A percentile compares a stretch with the other conserved stretches of the same genome.
Conservation (phyloP, 208 protist species). For the Porcisia hertigi region DNA sequence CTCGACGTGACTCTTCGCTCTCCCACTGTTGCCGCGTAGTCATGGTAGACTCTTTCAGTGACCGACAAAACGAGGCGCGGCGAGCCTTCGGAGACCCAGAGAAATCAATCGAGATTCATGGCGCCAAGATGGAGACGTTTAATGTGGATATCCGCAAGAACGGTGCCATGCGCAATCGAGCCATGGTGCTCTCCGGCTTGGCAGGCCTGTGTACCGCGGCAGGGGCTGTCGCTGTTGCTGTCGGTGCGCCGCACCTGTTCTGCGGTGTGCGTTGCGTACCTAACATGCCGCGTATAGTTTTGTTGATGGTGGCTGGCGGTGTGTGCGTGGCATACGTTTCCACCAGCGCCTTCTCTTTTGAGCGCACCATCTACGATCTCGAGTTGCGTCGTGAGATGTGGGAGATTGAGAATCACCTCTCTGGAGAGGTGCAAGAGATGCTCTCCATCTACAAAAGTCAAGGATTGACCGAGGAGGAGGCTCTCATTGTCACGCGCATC, state of each 20-base stretch:
- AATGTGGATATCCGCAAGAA: slow-evolving; percentile 87
- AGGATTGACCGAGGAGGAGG: slow-evolving; percentile 88
- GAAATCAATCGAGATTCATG: slow-evolving; percentile 70
- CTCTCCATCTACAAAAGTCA: slow-evolving; percentile 92
- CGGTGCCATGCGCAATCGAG: slow-evolving; percentile 78
- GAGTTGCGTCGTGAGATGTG: slow-evolving; percentile 92
- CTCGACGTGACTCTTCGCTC: background rate
- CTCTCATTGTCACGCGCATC: slow-evolving; percentile 79
- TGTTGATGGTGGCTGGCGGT: slow-evolving; percentile 42
- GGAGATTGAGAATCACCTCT: slow-evolving; percentile 93
- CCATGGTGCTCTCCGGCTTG: slow-evolving; percentile 57
- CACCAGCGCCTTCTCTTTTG: slow-evolving; percentile 53
- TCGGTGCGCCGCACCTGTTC: slow-evolving; percentile 9
- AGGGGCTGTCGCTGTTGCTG: slow-evolving; percentile 32
- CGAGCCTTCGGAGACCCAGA: slow-evolving; percentile 66
- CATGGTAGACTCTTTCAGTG: slow-evolving; percentile 43
- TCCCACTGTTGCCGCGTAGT: background rate
- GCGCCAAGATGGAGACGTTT: slow-evolving; percentile 74
- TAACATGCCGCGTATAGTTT: slow-evolving; percentile 32
- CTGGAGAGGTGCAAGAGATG: slow-evolving; percentile 93
- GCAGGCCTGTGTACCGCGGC: slow-evolving; percentile 59
- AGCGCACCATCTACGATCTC: slow-evolving; percentile 78
- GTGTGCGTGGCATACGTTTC: slow-evolving; percentile 50
- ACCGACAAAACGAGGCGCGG: slow-evolving; percentile 48
- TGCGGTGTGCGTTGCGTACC: slow-evolving; percentile 17